phyloP scores from a whole-genome alignment of 1,284 basidiomycete species.

The Apiotrichum brassicae region DNA sequence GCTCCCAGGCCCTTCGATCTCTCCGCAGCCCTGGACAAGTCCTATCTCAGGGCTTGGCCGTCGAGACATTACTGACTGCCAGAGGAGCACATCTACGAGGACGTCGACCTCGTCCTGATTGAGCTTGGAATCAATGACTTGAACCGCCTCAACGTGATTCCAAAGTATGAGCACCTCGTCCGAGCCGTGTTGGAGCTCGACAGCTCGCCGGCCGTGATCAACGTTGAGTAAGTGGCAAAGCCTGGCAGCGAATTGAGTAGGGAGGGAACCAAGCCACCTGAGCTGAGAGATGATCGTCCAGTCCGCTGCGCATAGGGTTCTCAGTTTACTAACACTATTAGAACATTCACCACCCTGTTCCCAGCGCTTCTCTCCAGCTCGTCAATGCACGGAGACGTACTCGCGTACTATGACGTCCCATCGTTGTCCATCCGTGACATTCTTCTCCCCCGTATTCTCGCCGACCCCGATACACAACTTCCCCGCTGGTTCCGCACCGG shows the following conservation, averaged over 20 bases:
- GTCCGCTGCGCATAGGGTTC: no score
- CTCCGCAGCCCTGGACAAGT: no score
- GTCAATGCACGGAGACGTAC: conserved; percentile 39
- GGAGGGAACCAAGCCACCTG: no score
- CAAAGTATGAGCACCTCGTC: conserved; percentile 39
- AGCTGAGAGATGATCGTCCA: no score
- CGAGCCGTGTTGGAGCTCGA: conserved; percentile 35
- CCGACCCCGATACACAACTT: conserved; percentile 31
- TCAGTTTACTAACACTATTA: conserved; percentile 7
- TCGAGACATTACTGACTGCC: conserved; percentile 1
- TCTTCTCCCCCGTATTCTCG: conserved; percentile 37
- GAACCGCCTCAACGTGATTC: conserved; percentile 25
- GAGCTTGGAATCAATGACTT: conserved; percentile 44
- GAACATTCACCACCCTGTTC: conserved; percentile 44
- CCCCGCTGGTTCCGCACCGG: conserved; percentile 43
- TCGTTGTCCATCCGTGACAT: conserved; percentile 40
- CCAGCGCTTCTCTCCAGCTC: conserved; percentile 34
- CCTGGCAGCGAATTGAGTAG: no score
- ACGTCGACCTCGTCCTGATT: conserved; percentile 37
- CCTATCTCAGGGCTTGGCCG: no score
- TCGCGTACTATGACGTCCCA: conserved; percentile 43
- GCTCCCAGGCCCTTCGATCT: not conserved
- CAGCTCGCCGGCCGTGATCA: conserved; percentile 39
- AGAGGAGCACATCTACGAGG: conserved; percentile 43
- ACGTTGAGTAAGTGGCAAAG: conserved; percentile 40